These are phyloP conservation scores for Xylaria longipes DNA, from an alignment of 495 filamentous ascomycete species.

Conservation along the genomic window DNA sequence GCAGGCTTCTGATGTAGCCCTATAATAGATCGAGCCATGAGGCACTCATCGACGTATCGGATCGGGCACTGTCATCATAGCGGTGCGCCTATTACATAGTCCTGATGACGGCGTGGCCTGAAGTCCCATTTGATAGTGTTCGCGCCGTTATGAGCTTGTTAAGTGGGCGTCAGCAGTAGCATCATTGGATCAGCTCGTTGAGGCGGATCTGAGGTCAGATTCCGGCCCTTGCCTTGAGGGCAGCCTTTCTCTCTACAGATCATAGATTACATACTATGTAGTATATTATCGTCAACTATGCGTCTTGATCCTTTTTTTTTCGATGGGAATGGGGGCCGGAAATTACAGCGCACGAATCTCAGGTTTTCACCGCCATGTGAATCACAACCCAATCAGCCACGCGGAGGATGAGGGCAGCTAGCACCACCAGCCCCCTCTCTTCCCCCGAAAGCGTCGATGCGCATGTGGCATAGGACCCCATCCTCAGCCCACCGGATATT, in stretches of 20 bases:
- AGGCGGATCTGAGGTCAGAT: slow-evolving; percentile 12
- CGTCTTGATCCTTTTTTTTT: slow-evolving; percentile 11
- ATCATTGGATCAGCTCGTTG: slow-evolving; percentile 8
- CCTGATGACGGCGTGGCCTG: slow-evolving; percentile 7
- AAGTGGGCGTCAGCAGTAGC: slow-evolving; percentile 4
- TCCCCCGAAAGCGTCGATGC: slow-evolving; percentile 22
- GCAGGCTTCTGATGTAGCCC: slow-evolving; percentile 4
- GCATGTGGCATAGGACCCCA: slow-evolving; percentile 25
- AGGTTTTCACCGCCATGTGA: slow-evolving; percentile 42
- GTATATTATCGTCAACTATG: not conserved
- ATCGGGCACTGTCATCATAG: slow-evolving; percentile 5
- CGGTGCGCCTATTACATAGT: slow-evolving; percentile 10
- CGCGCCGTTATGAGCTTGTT: slow-evolving; percentile 25
- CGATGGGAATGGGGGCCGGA: slow-evolving; percentile 17
- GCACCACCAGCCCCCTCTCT: slow-evolving; percentile 9
- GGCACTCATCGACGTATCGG: not conserved
- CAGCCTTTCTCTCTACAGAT: not conserved
- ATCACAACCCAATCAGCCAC: slow-evolving; percentile 39
- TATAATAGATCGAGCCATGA: slow-evolving; percentile 13
- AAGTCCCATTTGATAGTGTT: slow-evolving; percentile 15
- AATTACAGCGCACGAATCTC: not conserved
- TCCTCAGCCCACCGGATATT: slow-evolving; percentile 9
- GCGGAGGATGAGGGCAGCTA: slow-evolving; percentile 18
- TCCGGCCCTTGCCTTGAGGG: not conserved
- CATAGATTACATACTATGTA: not conserved